These are phyloP conservation scores for Neolentinus lepideus DNA, from an alignment of 1,284 basidiomycete species.

Conservation along the genomic window DNA sequence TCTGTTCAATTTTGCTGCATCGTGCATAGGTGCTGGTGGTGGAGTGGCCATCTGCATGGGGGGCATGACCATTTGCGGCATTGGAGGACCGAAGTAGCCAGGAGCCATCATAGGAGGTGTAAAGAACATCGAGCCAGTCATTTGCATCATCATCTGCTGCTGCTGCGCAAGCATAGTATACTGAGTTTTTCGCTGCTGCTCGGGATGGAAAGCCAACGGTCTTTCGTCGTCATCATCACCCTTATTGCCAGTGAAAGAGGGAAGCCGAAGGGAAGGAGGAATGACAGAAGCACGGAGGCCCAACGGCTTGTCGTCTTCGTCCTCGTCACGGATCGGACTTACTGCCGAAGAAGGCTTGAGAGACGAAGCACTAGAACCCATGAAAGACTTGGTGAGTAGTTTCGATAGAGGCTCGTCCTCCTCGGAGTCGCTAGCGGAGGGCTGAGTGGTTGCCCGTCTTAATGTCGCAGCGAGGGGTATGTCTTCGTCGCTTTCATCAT, in stretches of 20 bases:
- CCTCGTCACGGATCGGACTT: slow-evolving; percentile 31
- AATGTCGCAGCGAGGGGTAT: slow-evolving; percentile 62
- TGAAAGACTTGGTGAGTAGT: slow-evolving; percentile 48
- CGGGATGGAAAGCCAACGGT: slow-evolving; percentile 66
- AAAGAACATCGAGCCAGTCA: slow-evolving; percentile 37
- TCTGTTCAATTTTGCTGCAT: slow-evolving; percentile 54
- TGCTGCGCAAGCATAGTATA: slow-evolving; percentile 57
- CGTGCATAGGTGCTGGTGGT: slow-evolving; percentile 56
- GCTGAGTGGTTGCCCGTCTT: slow-evolving; percentile 32
- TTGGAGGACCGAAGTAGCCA: slow-evolving; percentile 49
- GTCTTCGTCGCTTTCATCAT: slow-evolving; percentile 67
- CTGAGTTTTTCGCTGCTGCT: slow-evolving; percentile 70
- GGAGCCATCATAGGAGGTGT: slow-evolving; percentile 55
- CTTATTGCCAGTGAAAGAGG: neutral
- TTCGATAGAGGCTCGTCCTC: slow-evolving; percentile 68
- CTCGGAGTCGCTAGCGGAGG: slow-evolving; percentile 45
- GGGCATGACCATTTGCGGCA: slow-evolving; percentile 49
- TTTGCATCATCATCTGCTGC: slow-evolving; percentile 68
- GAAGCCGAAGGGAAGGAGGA: slow-evolving; percentile 11
- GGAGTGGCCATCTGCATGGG: slow-evolving; percentile 33
- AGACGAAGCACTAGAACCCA: slow-evolving; percentile 32
- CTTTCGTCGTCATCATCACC: slow-evolving; percentile 30
- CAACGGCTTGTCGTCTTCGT: slow-evolving; percentile 66
- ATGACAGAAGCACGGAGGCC: slow-evolving; percentile 51
- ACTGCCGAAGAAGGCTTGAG: neutral